Conservation (phyloP, 345 rosid species). For the Xanthoceras sorbifolium region DNA sequence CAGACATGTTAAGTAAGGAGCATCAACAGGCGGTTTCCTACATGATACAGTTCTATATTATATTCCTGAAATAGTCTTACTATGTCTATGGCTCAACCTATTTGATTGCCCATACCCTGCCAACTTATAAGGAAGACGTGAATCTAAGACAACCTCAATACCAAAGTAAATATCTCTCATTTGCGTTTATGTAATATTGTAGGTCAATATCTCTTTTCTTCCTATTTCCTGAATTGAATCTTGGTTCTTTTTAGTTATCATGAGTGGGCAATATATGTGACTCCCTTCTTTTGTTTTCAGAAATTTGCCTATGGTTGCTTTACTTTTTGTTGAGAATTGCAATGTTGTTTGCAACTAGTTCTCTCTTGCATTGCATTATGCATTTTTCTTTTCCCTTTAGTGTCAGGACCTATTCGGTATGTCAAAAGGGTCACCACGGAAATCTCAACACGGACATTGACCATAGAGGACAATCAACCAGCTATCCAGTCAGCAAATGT, state of each 20-base stretch:
- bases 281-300: too few relatives aligned
- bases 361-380: not conserved
- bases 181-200: not conserved
- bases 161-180: not conserved
- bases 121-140: not conserved
- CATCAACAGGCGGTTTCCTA: not conserved
- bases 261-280: not conserved
- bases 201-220: not conserved
- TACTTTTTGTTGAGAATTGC: not conserved
- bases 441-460: conserved; percentile 4
- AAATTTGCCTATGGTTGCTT: not conserved
- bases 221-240: not conserved
- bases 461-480: conserved; percentile 16
- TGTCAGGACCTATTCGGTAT: conserved; percentile 11
- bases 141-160: not conserved
- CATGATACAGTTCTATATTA: not conserved
- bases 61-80: not conserved
- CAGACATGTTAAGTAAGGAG: not conserved
- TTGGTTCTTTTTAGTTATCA: not conserved
- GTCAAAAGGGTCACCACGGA: conserved; percentile 13
- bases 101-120: not conserved
- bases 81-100: not conserved
- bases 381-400: too few relatives aligned
- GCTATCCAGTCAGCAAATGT: conserved; percentile 20
- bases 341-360: not conserved